Conservation (phyloP, 83 land plant species). For the Diphasiastrum complanatum region DNA sequence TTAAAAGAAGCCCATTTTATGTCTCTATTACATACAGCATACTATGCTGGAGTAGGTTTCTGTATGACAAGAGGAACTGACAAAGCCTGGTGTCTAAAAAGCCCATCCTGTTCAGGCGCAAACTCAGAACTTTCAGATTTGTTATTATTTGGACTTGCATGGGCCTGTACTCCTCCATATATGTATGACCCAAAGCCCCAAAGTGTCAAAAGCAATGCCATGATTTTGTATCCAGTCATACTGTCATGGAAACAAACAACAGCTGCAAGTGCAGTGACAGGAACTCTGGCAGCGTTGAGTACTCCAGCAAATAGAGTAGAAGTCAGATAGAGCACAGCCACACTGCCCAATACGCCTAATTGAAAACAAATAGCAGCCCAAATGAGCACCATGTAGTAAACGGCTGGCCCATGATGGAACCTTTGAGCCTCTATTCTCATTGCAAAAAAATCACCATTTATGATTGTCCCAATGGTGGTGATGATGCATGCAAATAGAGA, state of each 20-base stretch:
- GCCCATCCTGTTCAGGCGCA: too few species aligned
- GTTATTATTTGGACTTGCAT: too few species aligned
- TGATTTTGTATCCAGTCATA: slow-evolving; percentile 76
- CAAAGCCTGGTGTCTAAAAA: too few species aligned
- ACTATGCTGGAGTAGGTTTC: too few species aligned
- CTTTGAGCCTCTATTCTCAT: slow-evolving; percentile 50
- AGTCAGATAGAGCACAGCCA: slow-evolving; percentile 55
- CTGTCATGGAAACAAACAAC: slow-evolving; percentile 59
- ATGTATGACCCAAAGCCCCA: slow-evolving; percentile 82
- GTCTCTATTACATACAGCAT: too few species aligned
- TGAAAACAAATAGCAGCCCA: slow-evolving; percentile 75
- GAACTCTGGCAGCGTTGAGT: slow-evolving; percentile 71
- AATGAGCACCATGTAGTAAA: slow-evolving; percentile 56
- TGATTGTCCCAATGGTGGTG: slow-evolving; percentile 53
- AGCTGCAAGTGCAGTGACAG: slow-evolving; percentile 67
- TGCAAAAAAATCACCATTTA: slow-evolving; percentile 40
- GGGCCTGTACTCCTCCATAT: too few species aligned
- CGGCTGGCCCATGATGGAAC: slow-evolving; percentile 43
- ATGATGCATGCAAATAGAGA: slow-evolving; percentile 57
- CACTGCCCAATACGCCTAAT: slow-evolving; percentile 67
- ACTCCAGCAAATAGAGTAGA: slow-evolving; percentile 77
- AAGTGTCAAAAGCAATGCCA: slow-evolving; percentile 54
- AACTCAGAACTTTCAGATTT: too few species aligned
- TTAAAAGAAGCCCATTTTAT: too few species aligned
- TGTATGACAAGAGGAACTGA: too few species aligned